Evolutionary conservation across 2,329 filamentous ascomycete genomes (phyloP).

Genomic region (Sporothrix brasiliensis): DNA sequence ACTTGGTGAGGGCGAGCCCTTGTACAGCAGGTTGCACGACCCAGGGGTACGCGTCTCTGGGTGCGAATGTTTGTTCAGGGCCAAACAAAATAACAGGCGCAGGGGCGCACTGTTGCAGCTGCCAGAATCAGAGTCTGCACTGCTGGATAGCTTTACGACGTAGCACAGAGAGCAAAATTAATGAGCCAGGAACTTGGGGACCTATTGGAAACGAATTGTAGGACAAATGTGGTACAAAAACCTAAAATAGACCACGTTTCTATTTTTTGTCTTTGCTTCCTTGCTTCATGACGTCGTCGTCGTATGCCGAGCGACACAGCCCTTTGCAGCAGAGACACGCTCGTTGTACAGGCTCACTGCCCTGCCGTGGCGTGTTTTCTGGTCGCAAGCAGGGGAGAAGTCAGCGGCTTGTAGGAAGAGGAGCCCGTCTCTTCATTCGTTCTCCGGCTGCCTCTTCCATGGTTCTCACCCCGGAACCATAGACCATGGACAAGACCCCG

Average conservation of each 20-base stretch:
- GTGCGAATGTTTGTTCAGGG: no score
- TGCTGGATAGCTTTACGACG: no score
- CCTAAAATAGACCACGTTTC: not conserved
- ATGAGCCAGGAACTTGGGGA: no score
- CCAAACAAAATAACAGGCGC: no score
- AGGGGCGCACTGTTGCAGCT: no score
- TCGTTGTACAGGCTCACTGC: not conserved
- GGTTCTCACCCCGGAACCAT: not conserved
- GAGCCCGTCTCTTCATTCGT: not conserved
- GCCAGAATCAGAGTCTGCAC: no score
- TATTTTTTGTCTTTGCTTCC: not conserved
- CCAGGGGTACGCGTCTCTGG: not conserved
- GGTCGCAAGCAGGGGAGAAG: not conserved
- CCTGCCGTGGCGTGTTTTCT: not conserved
- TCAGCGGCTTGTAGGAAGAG: not conserved
- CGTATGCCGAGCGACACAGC: not conserved
- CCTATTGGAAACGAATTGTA: not conserved
- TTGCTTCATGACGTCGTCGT: constrained; percentile 12
- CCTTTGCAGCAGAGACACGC: not conserved
- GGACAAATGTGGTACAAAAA: not conserved
- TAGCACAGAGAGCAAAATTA: not conserved
- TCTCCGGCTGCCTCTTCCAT: not conserved
- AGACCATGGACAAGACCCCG: constrained; percentile 1
- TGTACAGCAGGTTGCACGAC: constrained; percentile 3
- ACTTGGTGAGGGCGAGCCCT: not conserved